Base-by-base conservation (phyloP, 768 basidiomycete species). In the Leccinum uliginosum region DNA sequence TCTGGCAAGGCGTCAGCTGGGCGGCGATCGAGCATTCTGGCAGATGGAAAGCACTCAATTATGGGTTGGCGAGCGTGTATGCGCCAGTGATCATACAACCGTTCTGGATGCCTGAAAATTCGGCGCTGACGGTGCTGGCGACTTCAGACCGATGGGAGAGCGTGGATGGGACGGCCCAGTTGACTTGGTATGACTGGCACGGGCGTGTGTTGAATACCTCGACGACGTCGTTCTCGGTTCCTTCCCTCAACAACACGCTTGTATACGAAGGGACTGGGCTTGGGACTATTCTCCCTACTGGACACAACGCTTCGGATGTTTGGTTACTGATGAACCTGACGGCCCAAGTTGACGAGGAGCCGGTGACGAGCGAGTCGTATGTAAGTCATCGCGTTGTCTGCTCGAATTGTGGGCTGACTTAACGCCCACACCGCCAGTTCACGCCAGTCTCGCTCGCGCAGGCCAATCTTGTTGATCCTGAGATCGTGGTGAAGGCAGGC, bases 1-100 rank as follows among this genome's bases (percentile, higher is more conserved):
- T 83, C 54, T 83, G 81, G 82, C 81, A 83, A 59, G 83, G 78
- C 32, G 75, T 78, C 48, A 80, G 77, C 62, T 83, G 82, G 82
- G 75, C 80, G 2, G 72, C 74, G 50, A 75, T 83, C 62, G 82
- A 83, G 62, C 80, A 81, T 61, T 81, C 80, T 6, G 82, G 83
- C 8, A 68, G 83, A 21, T 83, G 82, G 83, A 83, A 84, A 67
- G 82, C 80, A 3, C 69, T 82, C 54, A 76, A 84, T 56, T 83
- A 83, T 60, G 80, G 75, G 21, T 64, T 80, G 58, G 68, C 78
- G 14, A 68, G 66, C 19, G 71, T 73, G 6, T 83, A 77, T 62
- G 69, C 75, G 1, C 80, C 83, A 10, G 67, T 83, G 27, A 67
- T 74, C 51, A 75, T 83, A 59, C 80, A 79, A 56, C 80, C 83